These are phyloP conservation scores for Entomortierella beljakovae DNA, from an alignment of 192 early-diverging fungal species.

Conservation along the genomic window DNA sequence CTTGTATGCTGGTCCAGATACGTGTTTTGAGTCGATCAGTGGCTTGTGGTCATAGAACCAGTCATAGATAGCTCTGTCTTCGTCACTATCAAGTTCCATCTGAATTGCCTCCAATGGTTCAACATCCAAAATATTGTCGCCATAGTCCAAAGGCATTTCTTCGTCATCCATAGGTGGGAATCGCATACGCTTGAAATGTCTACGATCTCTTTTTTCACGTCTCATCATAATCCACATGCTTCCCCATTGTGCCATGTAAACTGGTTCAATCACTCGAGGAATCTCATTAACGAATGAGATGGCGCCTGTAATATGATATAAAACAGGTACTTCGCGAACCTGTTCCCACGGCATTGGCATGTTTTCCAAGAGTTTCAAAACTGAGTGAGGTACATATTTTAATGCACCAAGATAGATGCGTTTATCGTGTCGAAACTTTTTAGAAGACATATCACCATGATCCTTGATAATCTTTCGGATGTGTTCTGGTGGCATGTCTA, in stretches of 20 bases:
- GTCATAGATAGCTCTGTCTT: constrained; percentile 90
- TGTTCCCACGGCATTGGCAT: constrained; percentile 99
- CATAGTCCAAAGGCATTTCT: constrained; percentile 98
- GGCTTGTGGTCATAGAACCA: constrained; percentile 99
- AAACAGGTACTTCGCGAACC: constrained; percentile 92
- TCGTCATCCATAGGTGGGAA: constrained; percentile 99
- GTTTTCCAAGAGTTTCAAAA: constrained; percentile 97
- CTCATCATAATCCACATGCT: constrained; percentile 99
- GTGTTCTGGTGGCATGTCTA: constrained; percentile 97
- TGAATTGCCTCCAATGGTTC: constrained; percentile 99
- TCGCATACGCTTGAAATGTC: constrained; percentile 99
- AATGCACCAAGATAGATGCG: constrained; percentile 98
- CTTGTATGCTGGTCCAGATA: constrained; percentile 92
- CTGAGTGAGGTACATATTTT: constrained; percentile 98
- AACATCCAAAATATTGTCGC: constrained; percentile 98
- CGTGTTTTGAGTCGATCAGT: constrained; percentile 74
- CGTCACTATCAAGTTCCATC: constrained; percentile 97
- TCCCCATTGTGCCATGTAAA: constrained; percentile 99
- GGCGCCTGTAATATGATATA: constrained; percentile 98
- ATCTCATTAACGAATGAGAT: constrained; percentile 99
- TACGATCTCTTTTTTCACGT: constrained; percentile 96
- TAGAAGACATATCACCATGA: constrained; percentile 98
- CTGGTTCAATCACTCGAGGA: constrained; percentile 95
- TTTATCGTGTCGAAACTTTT: constrained; percentile 97
- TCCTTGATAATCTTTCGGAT: constrained; percentile 99